Base-by-base conservation (phyloP, 1,139 yeast genomes). In the Scheffersomyces quercinus region DNA sequence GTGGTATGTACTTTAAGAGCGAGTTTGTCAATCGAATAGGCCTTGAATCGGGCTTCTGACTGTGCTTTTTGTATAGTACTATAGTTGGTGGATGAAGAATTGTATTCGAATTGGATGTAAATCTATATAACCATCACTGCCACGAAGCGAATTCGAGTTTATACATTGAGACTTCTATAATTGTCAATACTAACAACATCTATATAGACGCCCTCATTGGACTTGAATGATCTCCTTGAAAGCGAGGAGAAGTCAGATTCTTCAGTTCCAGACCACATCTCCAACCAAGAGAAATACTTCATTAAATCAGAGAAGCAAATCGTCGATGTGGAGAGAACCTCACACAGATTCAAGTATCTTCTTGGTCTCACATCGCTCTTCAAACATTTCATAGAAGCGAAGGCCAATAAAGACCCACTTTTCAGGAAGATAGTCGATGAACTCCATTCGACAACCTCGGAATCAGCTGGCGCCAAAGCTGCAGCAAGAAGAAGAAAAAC, bases 291-390 rank as follows among this genome's bases (percentile, higher is more conserved):
- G 31, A 42, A 63, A 40, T 82, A 81, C 58, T 75, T 81, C 51
- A 75, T 77, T 11, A 66, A 67, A 29, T 68, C 77, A 10, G 76
- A 70, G n/a, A 77, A 77, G 51, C 72, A 70, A 38, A 61, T 59
- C 37, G 73, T 81, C 50, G 74, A 81, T 51, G 73, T 79, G 9
- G 73, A 72, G 33, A 49, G 50, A 24, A 81, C 87, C 0, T 76
- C 80, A 8, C 78, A 79, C 52, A 67, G 91, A 53, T 85, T 85
- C 64, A 79, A 77, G 51, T 82, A 85, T 58, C 68, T 86, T 36
- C 62, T 86, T 35, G 85, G 88, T 0, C 64, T 86, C 38, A 85
- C 93, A 0, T 81, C 78, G 31, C 67, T 86, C 38, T 86, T 86
- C 61, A 77, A 81, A 40, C 88, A 83, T 58, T 86, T 86, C 58